Evolutionary conservation across 164 flowering plant species (phyloP).

Genomic region (Protea cynaroides): DNA sequence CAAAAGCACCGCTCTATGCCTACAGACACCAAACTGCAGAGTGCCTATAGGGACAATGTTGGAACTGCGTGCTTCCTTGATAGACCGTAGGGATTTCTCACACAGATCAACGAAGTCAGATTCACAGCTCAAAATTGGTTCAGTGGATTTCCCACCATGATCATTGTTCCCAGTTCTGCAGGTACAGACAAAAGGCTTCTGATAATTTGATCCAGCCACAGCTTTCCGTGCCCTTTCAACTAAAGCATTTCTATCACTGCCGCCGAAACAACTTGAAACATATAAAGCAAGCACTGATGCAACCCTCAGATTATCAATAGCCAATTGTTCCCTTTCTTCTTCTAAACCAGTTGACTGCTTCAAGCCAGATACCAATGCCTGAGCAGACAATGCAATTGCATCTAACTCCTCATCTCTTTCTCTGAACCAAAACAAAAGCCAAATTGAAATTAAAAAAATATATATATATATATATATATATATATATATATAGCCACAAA

Average conservation of each 20-base stretch:
- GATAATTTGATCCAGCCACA: slow-evolving; percentile 69
- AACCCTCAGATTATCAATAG: slow-evolving; percentile 49
- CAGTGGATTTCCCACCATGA: slow-evolving; percentile 10
- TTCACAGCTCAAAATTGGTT: slow-evolving; percentile 22
- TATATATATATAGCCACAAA: too few species aligned
- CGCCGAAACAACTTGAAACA: slow-evolving; percentile 95
- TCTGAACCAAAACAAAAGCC: slow-evolving; percentile 31
- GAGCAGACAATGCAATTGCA: slow-evolving; percentile 65
- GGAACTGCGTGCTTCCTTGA: slow-evolving; percentile 61
- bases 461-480: not conserved
- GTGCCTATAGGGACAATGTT: slow-evolving; percentile 80
- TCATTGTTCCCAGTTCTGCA: slow-evolving; percentile 64
- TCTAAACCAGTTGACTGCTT: slow-evolving; percentile 35
- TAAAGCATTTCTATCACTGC: slow-evolving; percentile 61
- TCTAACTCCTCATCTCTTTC: slow-evolving; percentile 69
- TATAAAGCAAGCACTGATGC: slow-evolving; percentile 87
- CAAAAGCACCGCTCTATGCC: slow-evolving; percentile 92
- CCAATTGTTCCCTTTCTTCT: slow-evolving; percentile 16
- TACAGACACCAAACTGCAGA: slow-evolving; percentile 83
- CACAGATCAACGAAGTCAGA: slow-evolving; percentile 49
- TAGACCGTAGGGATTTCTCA: slow-evolving; percentile 63
- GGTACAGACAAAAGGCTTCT: slow-evolving; percentile 85
- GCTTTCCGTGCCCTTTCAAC: slow-evolving; percentile 54
- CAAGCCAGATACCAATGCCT: slow-evolving; percentile 43
- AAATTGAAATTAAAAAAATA: not conserved